Evolutionary conservation across 2,329 filamentous ascomycete genomes (phyloP), one percentile per base, ranked within the genome.

Genomic region (Botryotinia calthae): DNA sequence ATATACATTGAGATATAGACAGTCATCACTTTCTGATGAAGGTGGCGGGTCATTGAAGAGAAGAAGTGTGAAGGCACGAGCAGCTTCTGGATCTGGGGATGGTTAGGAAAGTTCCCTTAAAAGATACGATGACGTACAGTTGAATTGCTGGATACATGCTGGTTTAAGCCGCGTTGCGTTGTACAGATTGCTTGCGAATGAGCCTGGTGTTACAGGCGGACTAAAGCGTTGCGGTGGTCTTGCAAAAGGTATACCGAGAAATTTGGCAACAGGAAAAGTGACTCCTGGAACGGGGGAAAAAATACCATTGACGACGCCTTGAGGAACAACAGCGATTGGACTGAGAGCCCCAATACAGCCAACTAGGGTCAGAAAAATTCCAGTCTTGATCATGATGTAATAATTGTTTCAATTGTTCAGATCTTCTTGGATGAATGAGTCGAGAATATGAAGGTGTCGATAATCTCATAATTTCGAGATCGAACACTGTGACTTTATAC

Each of bases 191-290:
- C 31, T 40, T 8, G 20, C 28, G 34, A 72, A 72, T 6, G 20
- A 31, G 31, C 20, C 40, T 14, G 63, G 16, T 25, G 7, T 18
- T 8, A 58, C 40, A 0, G 93, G 93, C 10, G 91, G 90, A 79
- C 87, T 90, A 54, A 96, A 86, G 20, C 93, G 89, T 0, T 87
- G 85, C 0, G 93, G 93, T 1, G 91, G 86, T 74, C 92, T 84
- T 4, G 92, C 92, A 78, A 90, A 96, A 3, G 92, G 93, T 72
- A 96, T 93, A 34, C 90, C 91, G 58, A 75, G 76, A 83, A 93
- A 94, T 42, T 85, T 87, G 72, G 31, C 37, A 20, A 72, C 63
- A 72, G 63, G 54, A 10, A 34, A 42, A 22, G 54, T 34, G 31
- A 59, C 31, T 51, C 63, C 70, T 48, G 54, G 25, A 37, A 72